Conservation (phyloP, 1,284 basidiomycete species). For the Malassezia nana region DNA sequence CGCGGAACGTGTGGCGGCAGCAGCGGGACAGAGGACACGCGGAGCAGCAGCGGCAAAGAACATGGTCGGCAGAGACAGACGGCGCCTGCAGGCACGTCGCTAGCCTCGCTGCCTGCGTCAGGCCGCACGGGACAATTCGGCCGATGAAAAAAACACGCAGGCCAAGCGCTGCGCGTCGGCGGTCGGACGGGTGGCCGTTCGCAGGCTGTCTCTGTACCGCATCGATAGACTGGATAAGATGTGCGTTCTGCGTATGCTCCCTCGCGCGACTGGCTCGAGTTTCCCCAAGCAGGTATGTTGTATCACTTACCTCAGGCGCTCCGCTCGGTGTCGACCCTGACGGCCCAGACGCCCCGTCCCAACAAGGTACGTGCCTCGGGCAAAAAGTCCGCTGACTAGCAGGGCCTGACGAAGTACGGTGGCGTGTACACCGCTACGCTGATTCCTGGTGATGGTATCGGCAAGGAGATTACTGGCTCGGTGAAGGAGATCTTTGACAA, state of each 20-base stretch:
- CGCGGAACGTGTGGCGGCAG: constrained; percentile 14
- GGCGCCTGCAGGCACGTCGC: background rate
- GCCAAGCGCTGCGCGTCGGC: background rate
- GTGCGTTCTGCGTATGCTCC: constrained; percentile 12
- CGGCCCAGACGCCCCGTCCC: constrained; percentile 67
- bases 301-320: constrained; percentile 23
- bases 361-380: constrained; percentile 55
- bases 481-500: constrained; percentile 98
- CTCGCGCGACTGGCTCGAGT: constrained; percentile 7
- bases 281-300: constrained; percentile 9
- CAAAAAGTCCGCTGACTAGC: background rate
- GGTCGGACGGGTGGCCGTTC: background rate
- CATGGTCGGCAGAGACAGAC: constrained; percentile 11
- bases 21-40: constrained; percentile 14
- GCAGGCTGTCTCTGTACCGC: constrained; percentile 2
- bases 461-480: constrained; percentile 90
- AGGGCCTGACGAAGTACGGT: constrained; percentile 89
- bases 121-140: background rate
- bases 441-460: constrained; percentile 55
- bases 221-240: constrained; percentile 1
- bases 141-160: background rate
- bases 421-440: constrained; percentile 58
- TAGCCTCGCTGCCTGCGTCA: background rate
- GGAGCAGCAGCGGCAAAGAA: constrained; percentile 16
- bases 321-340: constrained; percentile 61